Base-by-base conservation (phyloP, 2,329 filamentous ascomycete genomes). In the Aspergillus nomiae region DNA sequence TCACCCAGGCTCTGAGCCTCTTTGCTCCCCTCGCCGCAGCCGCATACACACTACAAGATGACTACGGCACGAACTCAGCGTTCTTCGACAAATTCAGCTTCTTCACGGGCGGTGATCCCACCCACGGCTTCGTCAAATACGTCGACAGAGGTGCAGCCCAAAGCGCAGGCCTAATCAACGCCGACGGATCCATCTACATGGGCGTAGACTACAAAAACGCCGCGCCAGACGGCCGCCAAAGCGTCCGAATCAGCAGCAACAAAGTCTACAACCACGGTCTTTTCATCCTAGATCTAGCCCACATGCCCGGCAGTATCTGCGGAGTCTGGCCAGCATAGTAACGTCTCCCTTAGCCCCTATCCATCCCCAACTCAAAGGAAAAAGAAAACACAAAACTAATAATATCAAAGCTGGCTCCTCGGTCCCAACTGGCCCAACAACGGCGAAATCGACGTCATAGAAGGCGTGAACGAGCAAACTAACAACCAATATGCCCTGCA, bases 361-460 rank as follows among this genome's bases (percentile, higher is more conserved):
- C 12, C n/a, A n/a, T 30, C 34, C 11, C 16, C 14, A 21, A 48
- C 9, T 12, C n/a, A 26, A 34, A n/a, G 46, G 14, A 45, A 51
- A 51, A 56, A 4, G 12, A 50, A 28, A 3, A 48, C 32, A 4
- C 16, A 50, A 28, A 3, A 48, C 32, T 57, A 53, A 63, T 60
- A 19, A 46, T 26, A 43, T 16, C 51, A 56, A 34, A 81, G 79
- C 74, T 86, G 84, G 84, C 82, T 81, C 54, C 74, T 92, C 38
- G 90, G 90, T 19, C 81, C 83, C n/a, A 77, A 85, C 71, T 94
- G 91, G 91, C 91, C 91, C 1, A 75, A 74, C 48, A 81, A 82
- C 9, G 91, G 91, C 54, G 91, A 94, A 78, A 91, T 94, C 70
- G 91, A 94, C 75, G 90, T 94, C 70, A 87, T 94, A 69, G 91